Evolutionary conservation across 768 basidiomycete species (phyloP).

Genomic region (Phlebiopsis gigantea): DNA sequence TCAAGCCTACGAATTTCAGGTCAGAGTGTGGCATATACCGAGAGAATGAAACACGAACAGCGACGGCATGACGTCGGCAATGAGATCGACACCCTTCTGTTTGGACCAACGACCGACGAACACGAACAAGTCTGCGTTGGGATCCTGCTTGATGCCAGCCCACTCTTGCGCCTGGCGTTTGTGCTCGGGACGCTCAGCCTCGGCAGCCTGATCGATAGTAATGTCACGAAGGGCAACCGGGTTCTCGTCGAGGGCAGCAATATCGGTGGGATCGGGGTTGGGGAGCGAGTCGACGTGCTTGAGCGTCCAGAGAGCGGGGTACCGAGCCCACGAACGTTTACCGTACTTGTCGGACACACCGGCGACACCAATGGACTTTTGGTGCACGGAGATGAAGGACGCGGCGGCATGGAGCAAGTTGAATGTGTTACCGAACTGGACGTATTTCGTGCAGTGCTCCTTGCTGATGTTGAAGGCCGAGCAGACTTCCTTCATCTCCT

Average conservation of each 20-base stretch:
- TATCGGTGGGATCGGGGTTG: conserved; percentile 89
- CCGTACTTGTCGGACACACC: conserved; percentile 98
- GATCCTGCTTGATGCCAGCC: conserved; percentile 91
- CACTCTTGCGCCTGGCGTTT: conserved; percentile 94
- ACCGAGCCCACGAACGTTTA: conserved; percentile 94
- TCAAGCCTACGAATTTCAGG: conserved; percentile 50
- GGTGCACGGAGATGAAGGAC: conserved; percentile 87
- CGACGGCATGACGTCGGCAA: conserved; percentile 91
- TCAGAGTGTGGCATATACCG: background rate
- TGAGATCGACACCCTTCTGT: conserved; percentile 96
- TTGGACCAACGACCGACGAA: conserved; percentile 98
- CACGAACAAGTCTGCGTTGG: conserved; percentile 85
- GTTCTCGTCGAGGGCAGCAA: conserved; percentile 87
- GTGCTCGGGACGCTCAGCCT: conserved; percentile 84
- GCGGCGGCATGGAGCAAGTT: conserved; percentile 92
- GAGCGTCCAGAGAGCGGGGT: conserved; percentile 93
- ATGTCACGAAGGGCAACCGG: conserved; percentile 69
- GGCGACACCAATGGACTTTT: conserved; percentile 90
- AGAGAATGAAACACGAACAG: conserved; percentile 44
- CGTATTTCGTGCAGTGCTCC: conserved; percentile 93
- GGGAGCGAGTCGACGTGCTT: conserved; percentile 94
- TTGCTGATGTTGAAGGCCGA: conserved; percentile 97
- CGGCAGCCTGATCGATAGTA: conserved; percentile 72
- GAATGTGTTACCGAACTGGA: conserved; percentile 97
- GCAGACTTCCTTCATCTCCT: conserved; percentile 98